Base-by-base conservation (phyloP, 768 basidiomycete genomes). In the Psilocybe azurescens region DNA sequence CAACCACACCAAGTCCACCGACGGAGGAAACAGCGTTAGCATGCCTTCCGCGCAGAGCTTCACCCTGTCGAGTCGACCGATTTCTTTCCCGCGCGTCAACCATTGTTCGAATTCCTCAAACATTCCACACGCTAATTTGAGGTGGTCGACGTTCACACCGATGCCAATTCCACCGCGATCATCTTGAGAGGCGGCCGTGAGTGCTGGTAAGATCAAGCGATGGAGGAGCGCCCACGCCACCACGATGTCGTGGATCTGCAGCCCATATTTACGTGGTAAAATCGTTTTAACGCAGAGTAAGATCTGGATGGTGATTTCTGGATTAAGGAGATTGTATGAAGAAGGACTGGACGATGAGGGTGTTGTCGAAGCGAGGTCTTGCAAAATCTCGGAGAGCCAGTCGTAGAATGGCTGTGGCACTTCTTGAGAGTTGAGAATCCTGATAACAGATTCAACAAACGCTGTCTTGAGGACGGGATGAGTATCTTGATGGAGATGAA, bases 381-480 rank as follows among this genome's bases (percentile, higher is more conserved):
- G 72, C 24, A 76, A 53, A 11, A 70, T 70, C 44, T 73, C 65
- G 4, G 70, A 71, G 30, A 74, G 67, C 73, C 72, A 74, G 60
- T 76, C 75, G 29, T 71, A 72, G 63, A 76, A 74, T 3, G 73
- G 71, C 24, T 56, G 54, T 1, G 73, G 73, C 7, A 73, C 71
- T 18, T 74, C 72, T 56, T 76, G 73, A 2, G 72, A 71, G 52
- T 73, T 76, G 13, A 73, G 49, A 38, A 75, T 74, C 38, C 73
- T 66, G 24, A 74, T 63, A 18, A 75, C 69, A 9, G 66, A 58
- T 54, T 75, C 74, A 24, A 74, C 57, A 53, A 73, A 75, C 13
- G 65, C 64, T 4, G 66, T 61, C 56, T 70, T 70, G 33, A 73
- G 68, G 3, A 53, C 54, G 0, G 62, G 65, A 52, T 75, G 73